phyloP scores from a whole-genome alignment of 2,329 filamentous ascomycete genomes.

The Neonectria ditissima region DNA sequence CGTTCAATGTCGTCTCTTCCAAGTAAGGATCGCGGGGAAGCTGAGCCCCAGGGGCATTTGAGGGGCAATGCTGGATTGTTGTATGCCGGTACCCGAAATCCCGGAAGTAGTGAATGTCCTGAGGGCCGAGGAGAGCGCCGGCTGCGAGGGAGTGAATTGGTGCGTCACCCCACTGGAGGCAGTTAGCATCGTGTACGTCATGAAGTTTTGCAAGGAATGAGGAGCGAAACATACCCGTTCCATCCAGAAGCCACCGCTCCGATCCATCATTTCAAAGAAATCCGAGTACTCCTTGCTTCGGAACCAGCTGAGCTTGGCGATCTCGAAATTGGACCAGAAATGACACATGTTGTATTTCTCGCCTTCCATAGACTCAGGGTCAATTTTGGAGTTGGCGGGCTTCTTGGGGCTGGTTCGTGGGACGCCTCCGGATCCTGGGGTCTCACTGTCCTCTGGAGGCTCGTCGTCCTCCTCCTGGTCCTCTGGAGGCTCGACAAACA shows the following conservation, averaged over 20 bases:
- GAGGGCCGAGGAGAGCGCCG: slow-evolving; percentile 82
- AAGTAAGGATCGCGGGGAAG: slow-evolving; percentile 83
- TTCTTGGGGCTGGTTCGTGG: slow-evolving; percentile 79
- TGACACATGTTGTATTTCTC: slow-evolving; percentile 99
- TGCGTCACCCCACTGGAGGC: slow-evolving; percentile 90
- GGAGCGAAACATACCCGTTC: slow-evolving; percentile 75
- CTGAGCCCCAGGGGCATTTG: slow-evolving; percentile 91
- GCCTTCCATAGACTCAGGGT: slow-evolving; percentile 94
- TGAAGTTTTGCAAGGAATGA: not conserved
- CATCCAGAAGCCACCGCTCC: slow-evolving; percentile 98
- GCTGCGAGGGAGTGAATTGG: slow-evolving; percentile 98
- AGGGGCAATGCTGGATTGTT: slow-evolving; percentile 97
- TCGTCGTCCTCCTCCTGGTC: slow-evolving; percentile 71
- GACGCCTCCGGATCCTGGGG: slow-evolving; percentile 82
- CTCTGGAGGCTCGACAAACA: slow-evolving; percentile 87
- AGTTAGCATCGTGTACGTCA: slow-evolving; percentile 39
- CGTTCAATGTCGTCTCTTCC: slow-evolving; percentile 82
- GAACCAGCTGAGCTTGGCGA: slow-evolving; percentile 94
- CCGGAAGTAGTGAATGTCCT: slow-evolving; percentile 97
- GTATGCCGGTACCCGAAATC: slow-evolving; percentile 99
- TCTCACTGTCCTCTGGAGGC: slow-evolving; percentile 71
- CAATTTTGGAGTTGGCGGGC: slow-evolving; percentile 81
- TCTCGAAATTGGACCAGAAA: slow-evolving; percentile 99
- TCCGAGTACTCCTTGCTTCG: slow-evolving; percentile 97
- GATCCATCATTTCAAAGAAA: slow-evolving; percentile 99